Percentiles rank a stretch among this genome's conserved stretches.
phyloP scores from a whole-genome alignment of 257 asterid species.

The Solanum chaucha region DNA sequence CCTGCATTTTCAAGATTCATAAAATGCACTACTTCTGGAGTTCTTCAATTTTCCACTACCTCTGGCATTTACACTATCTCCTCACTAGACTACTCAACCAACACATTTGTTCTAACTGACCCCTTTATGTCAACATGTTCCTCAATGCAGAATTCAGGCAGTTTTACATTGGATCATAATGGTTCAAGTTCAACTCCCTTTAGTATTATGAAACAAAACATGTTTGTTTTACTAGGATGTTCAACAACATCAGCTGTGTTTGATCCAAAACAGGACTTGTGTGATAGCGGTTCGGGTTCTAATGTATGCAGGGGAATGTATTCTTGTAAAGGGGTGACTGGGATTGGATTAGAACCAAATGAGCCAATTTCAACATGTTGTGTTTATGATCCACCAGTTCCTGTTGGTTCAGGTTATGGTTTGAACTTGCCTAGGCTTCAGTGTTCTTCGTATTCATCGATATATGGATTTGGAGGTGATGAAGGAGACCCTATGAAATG shows the following conservation, averaged over 20 bases:
- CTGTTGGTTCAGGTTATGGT: conserved; percentile 28
- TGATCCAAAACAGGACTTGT: conserved; percentile 38
- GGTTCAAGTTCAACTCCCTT: conserved; percentile 23
- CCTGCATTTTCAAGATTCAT: conserved; percentile 43
- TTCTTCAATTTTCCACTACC: conserved; percentile 33
- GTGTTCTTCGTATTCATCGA: conserved; percentile 52
- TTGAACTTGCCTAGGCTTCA: conserved; percentile 69
- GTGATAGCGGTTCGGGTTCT: conserved; percentile 51
- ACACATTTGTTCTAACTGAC: conserved; percentile 27
- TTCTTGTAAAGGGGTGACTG: conserved; percentile 40
- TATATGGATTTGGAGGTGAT: conserved; percentile 63
- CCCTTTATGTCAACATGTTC: conserved; percentile 76
- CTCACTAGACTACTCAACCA: conserved; percentile 43
- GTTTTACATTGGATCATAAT: conserved; percentile 34
- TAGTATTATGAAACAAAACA: conserved; percentile 21
- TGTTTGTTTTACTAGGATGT: conserved; percentile 55
- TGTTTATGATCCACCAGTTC: conserved; percentile 34
- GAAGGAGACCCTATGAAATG: conserved; percentile 73
- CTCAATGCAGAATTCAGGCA: conserved; percentile 64
- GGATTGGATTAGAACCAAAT: conserved; percentile 51
- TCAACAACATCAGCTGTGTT: conserved; percentile 55
- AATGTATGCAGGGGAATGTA: conserved; percentile 50
- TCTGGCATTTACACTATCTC: conserved; percentile 32
- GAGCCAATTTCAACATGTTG: conserved; percentile 53
- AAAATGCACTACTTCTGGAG: conserved; percentile 17